Evolutionary conservation across 2,329 filamentous ascomycete genomes (phyloP).

Genomic region (Colletotrichum melonis): DNA sequence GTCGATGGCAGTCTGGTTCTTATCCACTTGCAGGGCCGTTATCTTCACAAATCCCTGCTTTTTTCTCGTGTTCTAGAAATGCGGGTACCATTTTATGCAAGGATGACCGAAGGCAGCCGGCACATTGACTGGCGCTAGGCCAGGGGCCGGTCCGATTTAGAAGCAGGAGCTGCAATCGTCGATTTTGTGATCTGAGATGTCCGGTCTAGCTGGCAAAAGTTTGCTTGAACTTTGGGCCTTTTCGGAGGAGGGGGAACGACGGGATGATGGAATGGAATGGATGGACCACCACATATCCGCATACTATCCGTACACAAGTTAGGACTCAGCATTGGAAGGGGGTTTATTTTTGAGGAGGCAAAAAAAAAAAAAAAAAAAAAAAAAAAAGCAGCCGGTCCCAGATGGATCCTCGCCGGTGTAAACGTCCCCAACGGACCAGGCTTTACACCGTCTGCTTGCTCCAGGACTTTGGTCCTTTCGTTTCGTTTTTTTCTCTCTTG

Average conservation of each 20-base stretch:
- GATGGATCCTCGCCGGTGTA: background rate
- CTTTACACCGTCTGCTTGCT: background rate
- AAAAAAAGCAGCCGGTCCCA: background rate
- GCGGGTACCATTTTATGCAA: constrained; percentile 9
- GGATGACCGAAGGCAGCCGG: constrained; percentile 13
- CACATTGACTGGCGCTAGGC: constrained; percentile 31
- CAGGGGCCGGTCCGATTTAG: constrained; percentile 35
- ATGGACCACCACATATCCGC: background rate
- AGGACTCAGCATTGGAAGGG: background rate
- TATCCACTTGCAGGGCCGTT: constrained; percentile 26
- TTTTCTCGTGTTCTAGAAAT: constrained; percentile 35
- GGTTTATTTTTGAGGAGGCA: background rate
- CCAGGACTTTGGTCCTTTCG: background rate
- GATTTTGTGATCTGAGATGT: constrained; percentile 29
- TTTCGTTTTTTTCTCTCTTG: constrained; percentile 3
- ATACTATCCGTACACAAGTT: background rate
- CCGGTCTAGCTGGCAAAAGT: constrained; percentile 7
- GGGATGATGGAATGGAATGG: constrained; percentile 1
- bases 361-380: background rate
- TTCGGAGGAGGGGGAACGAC: background rate
- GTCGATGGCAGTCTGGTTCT: constrained; percentile 5
- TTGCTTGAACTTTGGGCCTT: background rate
- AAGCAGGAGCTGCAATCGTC: constrained; percentile 30
- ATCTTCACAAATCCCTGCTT: constrained; percentile 29
- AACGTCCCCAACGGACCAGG: background rate